These are phyloP conservation scores for Rhizomucor pusillus DNA, from an alignment of 371 early-diverging fungal genomes.

Conservation along the genomic window DNA sequence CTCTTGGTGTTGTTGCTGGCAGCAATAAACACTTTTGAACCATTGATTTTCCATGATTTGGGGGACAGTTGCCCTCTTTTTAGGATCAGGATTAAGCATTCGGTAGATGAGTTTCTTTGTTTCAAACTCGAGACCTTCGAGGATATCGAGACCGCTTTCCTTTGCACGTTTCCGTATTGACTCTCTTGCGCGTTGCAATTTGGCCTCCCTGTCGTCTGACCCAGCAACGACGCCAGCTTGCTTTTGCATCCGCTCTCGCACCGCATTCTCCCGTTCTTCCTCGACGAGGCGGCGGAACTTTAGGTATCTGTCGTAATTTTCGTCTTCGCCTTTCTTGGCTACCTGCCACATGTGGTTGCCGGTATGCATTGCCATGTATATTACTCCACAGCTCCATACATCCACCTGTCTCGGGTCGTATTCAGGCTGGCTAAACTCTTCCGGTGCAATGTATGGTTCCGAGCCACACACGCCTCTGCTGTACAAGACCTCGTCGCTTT, in stretches of 20 bases:
- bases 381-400: constrained; percentile 39
- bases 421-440: constrained; percentile 24
- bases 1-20: constrained; percentile 4
- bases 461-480: constrained; percentile 53
- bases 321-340: constrained; percentile 21
- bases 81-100: constrained; percentile 85
- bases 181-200: constrained; percentile 26
- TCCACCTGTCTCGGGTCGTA: constrained; percentile 39
- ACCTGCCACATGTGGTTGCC: constrained; percentile 33
- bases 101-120: constrained; percentile 56
- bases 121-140: constrained; percentile 46
- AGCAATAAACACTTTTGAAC: constrained; percentile 26
- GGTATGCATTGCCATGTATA: constrained; percentile 33
- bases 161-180: constrained; percentile 30
- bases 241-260: constrained; percentile 11
- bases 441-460: constrained; percentile 60
- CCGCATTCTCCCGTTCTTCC: constrained; percentile 33
- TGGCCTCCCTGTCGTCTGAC: constrained; percentile 5
- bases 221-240: background rate
- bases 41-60: constrained; percentile 55
- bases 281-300: constrained; percentile 35
- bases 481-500: constrained; percentile 24
- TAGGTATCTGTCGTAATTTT: constrained; percentile 20
- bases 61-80: constrained; percentile 52
- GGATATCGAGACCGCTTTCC: constrained; percentile 34